Evolutionary conservation across 345 rosid species (phyloP).

Genomic region (Lumnitzera littorea): DNA sequence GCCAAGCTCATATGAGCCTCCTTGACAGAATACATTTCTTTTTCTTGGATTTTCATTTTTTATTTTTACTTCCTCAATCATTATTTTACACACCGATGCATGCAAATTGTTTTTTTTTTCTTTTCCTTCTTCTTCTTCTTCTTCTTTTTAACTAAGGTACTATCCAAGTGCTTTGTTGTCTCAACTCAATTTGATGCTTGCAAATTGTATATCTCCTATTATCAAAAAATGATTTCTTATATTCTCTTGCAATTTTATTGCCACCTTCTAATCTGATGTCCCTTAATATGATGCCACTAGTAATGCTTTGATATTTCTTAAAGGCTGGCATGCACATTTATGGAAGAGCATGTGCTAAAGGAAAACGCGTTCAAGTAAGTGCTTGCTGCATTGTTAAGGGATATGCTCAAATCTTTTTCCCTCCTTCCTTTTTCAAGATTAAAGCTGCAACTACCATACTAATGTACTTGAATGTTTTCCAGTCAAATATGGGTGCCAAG

Average conservation of each 20-base stretch:
- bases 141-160: too few species aligned
- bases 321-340: constrained; percentile 99
- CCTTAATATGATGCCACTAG: neutral
- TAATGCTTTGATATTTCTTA: constrained; percentile 8
- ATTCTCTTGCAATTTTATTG: neutral
- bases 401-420: neutral
- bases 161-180: too few species aligned
- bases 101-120: too few species aligned
- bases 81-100: too few species aligned
- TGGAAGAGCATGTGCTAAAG: constrained; percentile 82
- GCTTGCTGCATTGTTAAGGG: neutral
- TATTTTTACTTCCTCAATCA: too few species aligned
- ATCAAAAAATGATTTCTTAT: too few species aligned
- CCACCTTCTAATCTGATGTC: neutral
- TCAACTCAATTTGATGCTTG: too few species aligned
- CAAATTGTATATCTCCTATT: too few species aligned
- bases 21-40: too few species aligned
- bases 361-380: constrained; percentile 91
- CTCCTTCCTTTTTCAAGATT: neutral
- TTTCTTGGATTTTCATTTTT: too few species aligned
- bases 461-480: constrained; percentile 13
- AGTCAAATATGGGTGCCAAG: constrained; percentile 99
- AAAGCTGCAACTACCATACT: constrained; percentile 1
- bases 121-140: too few species aligned
- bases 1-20: too few species aligned